Evolutionary conservation across 495 filamentous ascomycete species (phyloP).

Genomic region (Daldinia decipiens): DNA sequence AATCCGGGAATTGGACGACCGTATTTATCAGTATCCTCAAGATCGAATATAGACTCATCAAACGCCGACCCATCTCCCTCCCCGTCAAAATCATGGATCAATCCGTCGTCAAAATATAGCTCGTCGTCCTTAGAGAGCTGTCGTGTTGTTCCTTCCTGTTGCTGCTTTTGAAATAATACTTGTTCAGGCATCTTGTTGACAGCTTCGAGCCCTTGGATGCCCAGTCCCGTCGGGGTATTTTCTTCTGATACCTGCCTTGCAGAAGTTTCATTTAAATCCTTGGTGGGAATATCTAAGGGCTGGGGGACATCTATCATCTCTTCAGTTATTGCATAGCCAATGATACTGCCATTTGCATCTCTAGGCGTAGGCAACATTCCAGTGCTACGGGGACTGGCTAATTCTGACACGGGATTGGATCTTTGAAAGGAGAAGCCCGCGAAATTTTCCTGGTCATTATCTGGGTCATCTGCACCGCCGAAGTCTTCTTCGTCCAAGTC

Average conservation of each 20-base stretch:
- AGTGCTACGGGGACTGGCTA: constrained; percentile 58
- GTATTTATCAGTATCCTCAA: constrained; percentile 66
- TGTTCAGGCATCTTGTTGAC: constrained; percentile 25
- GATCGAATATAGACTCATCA: constrained; percentile 84
- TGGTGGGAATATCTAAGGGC: constrained; percentile 6
- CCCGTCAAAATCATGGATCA: constrained; percentile 62
- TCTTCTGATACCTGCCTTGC: constrained; percentile 23
- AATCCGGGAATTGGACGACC: constrained; percentile 63
- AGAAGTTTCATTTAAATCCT: constrained; percentile 9
- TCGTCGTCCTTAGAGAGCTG: constrained; percentile 69
- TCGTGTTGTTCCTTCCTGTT: constrained; percentile 30
- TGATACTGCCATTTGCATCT: constrained; percentile 60
- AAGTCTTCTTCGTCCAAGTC: constrained; percentile 65
- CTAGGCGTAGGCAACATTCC: constrained; percentile 62
- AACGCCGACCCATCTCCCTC: constrained; percentile 67
- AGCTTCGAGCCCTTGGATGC: constrained; percentile 50
- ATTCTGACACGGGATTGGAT: constrained; percentile 60
- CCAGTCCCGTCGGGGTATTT: constrained; percentile 45
- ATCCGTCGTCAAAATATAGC: constrained; percentile 83
- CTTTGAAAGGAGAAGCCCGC: constrained; percentile 63
- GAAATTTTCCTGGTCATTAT: constrained; percentile 64
- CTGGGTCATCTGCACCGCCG: constrained; percentile 49
- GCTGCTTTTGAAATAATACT: constrained; percentile 18
- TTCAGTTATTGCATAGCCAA: constrained; percentile 62
- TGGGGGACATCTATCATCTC: constrained; percentile 47